Evolutionary conservation across 2,329 filamentous ascomycete species (phyloP), one percentile per base, ranked within the genome.

Genomic region (Periconia sp.): DNA sequence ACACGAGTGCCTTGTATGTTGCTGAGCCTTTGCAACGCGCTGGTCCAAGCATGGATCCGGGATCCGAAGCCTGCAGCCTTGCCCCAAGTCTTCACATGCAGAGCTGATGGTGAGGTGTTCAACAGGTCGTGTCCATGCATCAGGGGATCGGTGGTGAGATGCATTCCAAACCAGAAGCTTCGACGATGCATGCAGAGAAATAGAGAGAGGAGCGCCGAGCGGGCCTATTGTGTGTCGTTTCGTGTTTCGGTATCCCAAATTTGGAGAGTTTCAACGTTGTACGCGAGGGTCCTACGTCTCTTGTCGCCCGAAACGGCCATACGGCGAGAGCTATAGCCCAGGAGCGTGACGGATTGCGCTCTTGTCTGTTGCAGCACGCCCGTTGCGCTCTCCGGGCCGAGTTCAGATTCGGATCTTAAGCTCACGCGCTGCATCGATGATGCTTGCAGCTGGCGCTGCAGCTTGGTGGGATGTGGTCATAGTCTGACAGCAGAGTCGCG

Each of bases 351-450:
- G 29, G 30, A 17, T 30, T 15, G 17, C 32, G 32, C n/a, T 21
- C 29, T 7, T 15, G 10, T 18, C n/a, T 12, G 40, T 25, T 25
- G 33, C 32, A 37, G 7, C 4, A 18, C 25, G 31, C 43, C 16
- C 32, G 26, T 10, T 33, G 37, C 25, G 8, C 15, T 29, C 35
- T 37, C 15, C 31, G 22, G 25, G 29, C 34, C 28, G 32, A 34
- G 34, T 25, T 21, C 26, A 17, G 35, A 40, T 43, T 39, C 35
- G 35, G 34, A 43, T 36, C 36, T 30, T 36, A 22, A 40, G 30
- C 35, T 36, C 30, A 30, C 42, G 25, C 15, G 18, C 19, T 44
- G 33, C 46, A 45, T 35, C 36, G 29, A 31, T n/a, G 3, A 45
- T 49, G 36, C 42, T 35, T 41, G 36, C 13, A 35, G n/a, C 17